Percentiles rank a stretch among this genome's conserved stretches.
These are phyloP conservation scores for Rhododendron griersonianum DNA, from an alignment of 148 eudicot genomes.

Conservation along the genomic window DNA sequence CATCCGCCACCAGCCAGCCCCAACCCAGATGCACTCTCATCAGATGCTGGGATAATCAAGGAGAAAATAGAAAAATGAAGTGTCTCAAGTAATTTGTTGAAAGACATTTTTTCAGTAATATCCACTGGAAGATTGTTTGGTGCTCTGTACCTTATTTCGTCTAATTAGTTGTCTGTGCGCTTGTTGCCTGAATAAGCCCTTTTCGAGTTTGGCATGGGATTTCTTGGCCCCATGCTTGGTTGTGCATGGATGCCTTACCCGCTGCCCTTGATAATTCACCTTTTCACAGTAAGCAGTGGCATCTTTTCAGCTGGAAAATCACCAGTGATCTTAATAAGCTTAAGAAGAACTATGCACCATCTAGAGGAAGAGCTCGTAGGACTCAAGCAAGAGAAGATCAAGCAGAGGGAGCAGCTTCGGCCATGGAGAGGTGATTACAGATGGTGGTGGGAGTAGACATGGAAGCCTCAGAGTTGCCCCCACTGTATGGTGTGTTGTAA, in stretches of 20 bases:
- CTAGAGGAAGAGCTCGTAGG: neutral
- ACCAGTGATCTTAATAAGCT: neutral
- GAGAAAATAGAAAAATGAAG: neutral
- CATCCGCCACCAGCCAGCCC: neutral
- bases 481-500: neutral
- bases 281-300: neutral
- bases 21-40: neutral
- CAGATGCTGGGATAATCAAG: neutral
- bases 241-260: neutral
- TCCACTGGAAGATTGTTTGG: neutral
- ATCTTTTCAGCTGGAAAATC: neutral
- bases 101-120: neutral
- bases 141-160: neutral
- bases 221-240: neutral
- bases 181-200: neutral
- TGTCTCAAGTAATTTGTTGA: neutral
- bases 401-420: neutral
- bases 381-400: neutral
- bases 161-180: neutral
- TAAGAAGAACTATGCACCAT: neutral
- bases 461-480: neutral
- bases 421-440: neutral
- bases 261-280: neutral
- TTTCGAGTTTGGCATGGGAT: neutral
- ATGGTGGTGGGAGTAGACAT: neutral